These are phyloP conservation scores for Rhizophora apiculata DNA, from an alignment of 345 rosid species.

Conservation along the genomic window DNA sequence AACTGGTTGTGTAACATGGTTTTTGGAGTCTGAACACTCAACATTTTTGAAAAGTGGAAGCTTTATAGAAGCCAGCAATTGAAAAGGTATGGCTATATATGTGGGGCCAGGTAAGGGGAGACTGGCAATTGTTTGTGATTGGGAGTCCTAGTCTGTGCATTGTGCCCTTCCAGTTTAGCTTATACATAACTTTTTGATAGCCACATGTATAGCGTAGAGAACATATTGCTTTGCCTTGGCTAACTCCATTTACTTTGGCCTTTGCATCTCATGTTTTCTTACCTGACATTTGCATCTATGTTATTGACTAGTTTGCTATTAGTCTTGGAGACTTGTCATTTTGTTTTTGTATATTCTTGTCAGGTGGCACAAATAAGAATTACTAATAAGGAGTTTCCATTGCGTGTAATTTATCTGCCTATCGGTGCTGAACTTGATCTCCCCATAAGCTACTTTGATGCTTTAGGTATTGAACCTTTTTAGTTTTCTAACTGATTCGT, in stretches of 20 bases:
- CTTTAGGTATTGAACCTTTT: slow-evolving; percentile 47
- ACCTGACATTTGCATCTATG: neutral
- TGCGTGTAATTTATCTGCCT: slow-evolving; percentile 56
- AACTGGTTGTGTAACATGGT: neutral
- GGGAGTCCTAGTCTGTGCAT: too few species aligned
- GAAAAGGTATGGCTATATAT: neutral
- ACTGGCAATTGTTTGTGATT: too few species aligned
- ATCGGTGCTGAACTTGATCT: slow-evolving; percentile 74
- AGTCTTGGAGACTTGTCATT: slow-evolving; percentile 2
- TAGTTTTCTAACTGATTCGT: slow-evolving; percentile 3
- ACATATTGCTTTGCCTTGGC: neutral
- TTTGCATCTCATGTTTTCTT: neutral
- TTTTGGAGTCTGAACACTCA: neutral
- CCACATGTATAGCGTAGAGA: neutral
- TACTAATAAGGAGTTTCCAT: slow-evolving; percentile 40
- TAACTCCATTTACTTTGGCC: neutral
- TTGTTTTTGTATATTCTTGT: slow-evolving; percentile 11
- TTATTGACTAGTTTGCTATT: slow-evolving; percentile 3
- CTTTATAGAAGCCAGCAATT: neutral
- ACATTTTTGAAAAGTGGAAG: neutral
- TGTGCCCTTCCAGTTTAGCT: neutral
- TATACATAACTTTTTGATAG: neutral
- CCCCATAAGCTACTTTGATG: slow-evolving; percentile 62
- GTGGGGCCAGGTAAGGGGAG: neutral
- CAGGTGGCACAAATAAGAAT: slow-evolving; percentile 90